Evolutionary conservation across 2,329 filamentous ascomycete genomes (phyloP).

Genomic region (Hortaea sp.): DNA sequence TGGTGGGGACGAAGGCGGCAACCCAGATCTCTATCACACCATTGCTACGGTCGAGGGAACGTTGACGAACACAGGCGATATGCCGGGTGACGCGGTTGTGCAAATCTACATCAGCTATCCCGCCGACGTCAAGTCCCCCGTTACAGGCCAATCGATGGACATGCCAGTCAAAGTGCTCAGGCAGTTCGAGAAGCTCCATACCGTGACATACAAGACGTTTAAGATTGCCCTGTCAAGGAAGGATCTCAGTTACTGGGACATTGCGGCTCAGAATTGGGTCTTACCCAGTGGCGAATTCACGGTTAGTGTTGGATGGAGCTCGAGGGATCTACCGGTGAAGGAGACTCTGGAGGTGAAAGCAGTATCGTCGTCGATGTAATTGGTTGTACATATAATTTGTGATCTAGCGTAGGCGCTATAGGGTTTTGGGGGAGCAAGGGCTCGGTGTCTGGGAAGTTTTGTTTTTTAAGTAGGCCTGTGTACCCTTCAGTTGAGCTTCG

Average conservation of each 20-base stretch:
- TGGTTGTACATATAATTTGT: too few relatives aligned
- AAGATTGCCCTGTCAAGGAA: constrained; percentile 22
- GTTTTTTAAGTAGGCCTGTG: too few relatives aligned
- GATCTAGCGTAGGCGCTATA: too few relatives aligned
- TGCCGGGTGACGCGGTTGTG: constrained; percentile 46
- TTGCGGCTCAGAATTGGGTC: constrained; percentile 27
- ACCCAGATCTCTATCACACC: constrained; percentile 53
- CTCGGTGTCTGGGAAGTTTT: too few relatives aligned
- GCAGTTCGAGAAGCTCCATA: constrained; percentile 33
- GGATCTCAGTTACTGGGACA: constrained; percentile 28
- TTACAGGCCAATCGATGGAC: constrained; percentile 10
- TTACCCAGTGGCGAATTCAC: constrained; percentile 23
- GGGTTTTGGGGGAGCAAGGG: too few relatives aligned
- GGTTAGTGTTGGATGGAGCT: constrained; percentile 21
- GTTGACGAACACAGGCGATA: constrained; percentile 42
- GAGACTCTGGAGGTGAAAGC: too few relatives aligned
- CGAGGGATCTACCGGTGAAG: constrained; percentile 28
- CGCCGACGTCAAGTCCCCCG: constrained; percentile 10
- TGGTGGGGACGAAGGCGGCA: constrained; percentile 59
- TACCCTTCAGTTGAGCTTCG: too few relatives aligned
- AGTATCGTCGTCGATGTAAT: too few relatives aligned
- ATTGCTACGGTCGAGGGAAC: constrained; percentile 42
- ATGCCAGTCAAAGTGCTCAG: constrained; percentile 40
- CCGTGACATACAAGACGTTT: constrained; percentile 16
- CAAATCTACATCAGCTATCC: constrained; percentile 43